phyloP scores from a whole-genome alignment of 2,329 filamentous ascomycete species.

The Cladorrhinum sp. region DNA sequence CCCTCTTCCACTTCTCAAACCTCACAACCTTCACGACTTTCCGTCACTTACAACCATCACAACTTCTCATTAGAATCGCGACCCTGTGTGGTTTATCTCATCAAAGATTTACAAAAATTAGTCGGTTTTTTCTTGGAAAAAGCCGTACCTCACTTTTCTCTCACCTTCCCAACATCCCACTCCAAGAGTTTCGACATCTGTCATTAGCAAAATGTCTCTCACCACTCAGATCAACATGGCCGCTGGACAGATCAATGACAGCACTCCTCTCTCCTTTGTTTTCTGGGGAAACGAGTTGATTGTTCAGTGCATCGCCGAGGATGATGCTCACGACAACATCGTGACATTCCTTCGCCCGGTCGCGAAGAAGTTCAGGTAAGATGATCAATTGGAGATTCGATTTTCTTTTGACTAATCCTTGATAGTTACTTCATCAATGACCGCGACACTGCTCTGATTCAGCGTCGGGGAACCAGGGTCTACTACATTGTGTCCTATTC shows the following conservation, averaged over 20 bases:
- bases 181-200: neutral
- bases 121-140: neutral
- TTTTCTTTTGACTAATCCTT: neutral
- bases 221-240: neutral
- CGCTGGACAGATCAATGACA: neutral
- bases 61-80: neutral
- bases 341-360: neutral
- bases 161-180: neutral
- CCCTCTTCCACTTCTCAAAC: neutral
- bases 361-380: constrained; percentile 12
- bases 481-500: constrained; percentile 13
- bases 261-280: constrained; percentile 11
- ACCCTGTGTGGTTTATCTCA: neutral
- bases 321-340: constrained; percentile 3
- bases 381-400: neutral
- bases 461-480: neutral
- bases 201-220: constrained; percentile 7
- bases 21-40: neutral
- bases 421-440: constrained; percentile 15
- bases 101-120: neutral
- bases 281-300: constrained; percentile 16
- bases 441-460: constrained; percentile 10
- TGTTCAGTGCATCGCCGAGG: constrained; percentile 13
- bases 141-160: neutral
- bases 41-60: neutral